Base-by-base conservation (phyloP, 1,139 yeast genomes). In the Sugiyamaella japonica region DNA sequence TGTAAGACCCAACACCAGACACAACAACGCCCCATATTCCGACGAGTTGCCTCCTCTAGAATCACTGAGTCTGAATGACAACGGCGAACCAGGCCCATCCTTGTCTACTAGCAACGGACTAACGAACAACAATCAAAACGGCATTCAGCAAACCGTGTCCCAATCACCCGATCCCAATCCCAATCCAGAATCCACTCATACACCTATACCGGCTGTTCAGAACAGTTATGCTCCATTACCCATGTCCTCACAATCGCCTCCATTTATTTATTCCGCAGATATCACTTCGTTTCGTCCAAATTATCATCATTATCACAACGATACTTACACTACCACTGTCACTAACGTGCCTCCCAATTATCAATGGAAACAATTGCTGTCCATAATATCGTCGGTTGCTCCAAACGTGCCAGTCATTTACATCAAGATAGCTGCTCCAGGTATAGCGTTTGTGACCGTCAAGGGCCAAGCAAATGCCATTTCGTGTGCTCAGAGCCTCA, bases 321-420 rank as follows among this genome's bases (percentile, higher is more conserved):
- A 55, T 17, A 44, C 43, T 5, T 44, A 49, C 34, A 53, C 57
- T 10, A 54, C 58, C 20, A 48, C 57, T 15, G 55, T 60, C 13
- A 42, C 59, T 8, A 60, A 58, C 40, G 57, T 59, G n/a, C 63
- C 63, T 7, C 53, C 56, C 16, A 42, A 31, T 13, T 59, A 52
- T 43, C 62, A 59, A 20, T 61, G 64, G 64, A 58, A 52, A 47
- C 56, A 58, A 15, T 52, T 61, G n/a, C 50, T 57, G 2, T 61
- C 60, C 10, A 41, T 60, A 10, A 53, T 58, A 28, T 54, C 48
- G 32, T 43, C 58, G n/a, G 44, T 31, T 7, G 52, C 59, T 12
- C 64, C 63, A 3, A 51, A 50, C 13, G 48, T 55, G 4, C 56
- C 55, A 10, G 53, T 61, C 12, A 49, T 61, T 7, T 58, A 57